These are phyloP conservation scores for Limnanthes douglasii DNA, from an alignment of 345 rosid genomes.

Conservation along the genomic window DNA sequence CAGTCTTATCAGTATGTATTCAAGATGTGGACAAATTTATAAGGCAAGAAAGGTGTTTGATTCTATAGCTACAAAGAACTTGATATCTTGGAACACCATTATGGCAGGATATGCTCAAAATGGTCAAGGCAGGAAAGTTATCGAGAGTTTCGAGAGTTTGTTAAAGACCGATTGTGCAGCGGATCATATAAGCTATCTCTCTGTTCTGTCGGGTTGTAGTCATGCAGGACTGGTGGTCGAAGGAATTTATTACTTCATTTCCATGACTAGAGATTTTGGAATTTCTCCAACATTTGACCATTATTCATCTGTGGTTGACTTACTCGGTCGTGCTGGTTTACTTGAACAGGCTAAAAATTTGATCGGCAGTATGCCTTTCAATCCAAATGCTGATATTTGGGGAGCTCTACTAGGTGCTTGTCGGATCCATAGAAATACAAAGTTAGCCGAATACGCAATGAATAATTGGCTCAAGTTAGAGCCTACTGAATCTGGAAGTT, in stretches of 20 bases:
- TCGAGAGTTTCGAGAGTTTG: slow-evolving; percentile 10
- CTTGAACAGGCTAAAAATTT: slow-evolving; percentile 11
- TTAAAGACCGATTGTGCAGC: slow-evolving; percentile 5
- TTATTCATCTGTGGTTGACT: slow-evolving; percentile 14
- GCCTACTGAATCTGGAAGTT: slow-evolving; percentile 4
- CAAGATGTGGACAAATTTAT: slow-evolving; percentile 11
- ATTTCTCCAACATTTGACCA: slow-evolving; percentile 9
- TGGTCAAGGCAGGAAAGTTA: slow-evolving; percentile 9
- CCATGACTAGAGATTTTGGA: slow-evolving; percentile 10
- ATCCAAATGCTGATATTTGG: slow-evolving; percentile 11
- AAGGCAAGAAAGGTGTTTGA: slow-evolving; percentile 13
- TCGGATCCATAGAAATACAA: slow-evolving; percentile 7
- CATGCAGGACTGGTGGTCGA: slow-evolving; percentile 12
- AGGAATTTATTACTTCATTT: slow-evolving; percentile 11
- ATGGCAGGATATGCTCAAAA: slow-evolving; percentile 13
- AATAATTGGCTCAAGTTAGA: slow-evolving; percentile 11
- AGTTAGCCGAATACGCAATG: slow-evolving; percentile 8
- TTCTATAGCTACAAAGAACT: slow-evolving; percentile 3
- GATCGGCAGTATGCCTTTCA: slow-evolving; percentile 11
- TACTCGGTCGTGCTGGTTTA: slow-evolving; percentile 13
- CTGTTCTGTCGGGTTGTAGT: slow-evolving; percentile 15
- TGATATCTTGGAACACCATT: slow-evolving; percentile 16
- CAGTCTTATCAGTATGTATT: slow-evolving; percentile 12
- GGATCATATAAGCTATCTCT: slow-evolving; percentile 8
- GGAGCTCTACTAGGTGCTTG: slow-evolving; percentile 14